Conservation (phyloP, 441 rosid genomes). For the Euphorbia neoarborescens region DNA sequence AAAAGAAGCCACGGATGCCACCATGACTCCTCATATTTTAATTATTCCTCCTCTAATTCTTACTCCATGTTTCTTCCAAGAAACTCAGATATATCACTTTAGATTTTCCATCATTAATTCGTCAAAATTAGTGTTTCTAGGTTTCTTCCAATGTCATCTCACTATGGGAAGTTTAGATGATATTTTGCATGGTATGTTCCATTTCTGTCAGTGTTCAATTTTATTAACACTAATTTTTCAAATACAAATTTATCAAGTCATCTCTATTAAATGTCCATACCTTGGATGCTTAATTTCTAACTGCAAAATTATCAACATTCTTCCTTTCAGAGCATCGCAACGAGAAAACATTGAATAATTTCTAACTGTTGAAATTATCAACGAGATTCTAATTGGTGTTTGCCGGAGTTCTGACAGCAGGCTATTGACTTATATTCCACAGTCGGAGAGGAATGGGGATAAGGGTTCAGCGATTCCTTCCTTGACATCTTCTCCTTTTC, state of each 20-base stretch:
- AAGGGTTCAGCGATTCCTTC: slow-evolving; percentile 18
- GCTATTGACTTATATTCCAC: slow-evolving; percentile 46
- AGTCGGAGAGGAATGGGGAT: slow-evolving; percentile 43
- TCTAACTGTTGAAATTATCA: too few relatives aligned
- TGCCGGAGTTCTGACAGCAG: slow-evolving; percentile 71
- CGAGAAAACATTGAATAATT: slow-evolving; percentile 38
- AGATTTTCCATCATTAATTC: too few relatives aligned
- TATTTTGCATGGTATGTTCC: slow-evolving; percentile 59
- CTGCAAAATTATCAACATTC: background rate
- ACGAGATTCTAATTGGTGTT: slow-evolving; percentile 82
- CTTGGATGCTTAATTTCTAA: background rate
- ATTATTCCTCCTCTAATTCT: slow-evolving; percentile 34
- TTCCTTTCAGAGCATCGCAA: slow-evolving; percentile 30
- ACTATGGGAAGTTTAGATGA: slow-evolving; percentile 89
- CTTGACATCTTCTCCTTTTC: slow-evolving; percentile 29
- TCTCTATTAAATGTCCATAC: background rate
- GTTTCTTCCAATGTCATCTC: slow-evolving; percentile 51
- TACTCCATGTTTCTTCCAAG: slow-evolving; percentile 39
- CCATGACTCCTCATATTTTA: slow-evolving; percentile 28
- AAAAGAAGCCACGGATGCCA: slow-evolving; percentile 57
- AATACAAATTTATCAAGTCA: background rate
- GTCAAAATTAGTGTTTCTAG: background rate
- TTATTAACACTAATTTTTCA: background rate
- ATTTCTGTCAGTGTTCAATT: background rate
- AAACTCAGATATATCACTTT: background rate